phyloP scores from a whole-genome alignment of 176 grass and related monocot genomes.

The Areca catechu region DNA sequence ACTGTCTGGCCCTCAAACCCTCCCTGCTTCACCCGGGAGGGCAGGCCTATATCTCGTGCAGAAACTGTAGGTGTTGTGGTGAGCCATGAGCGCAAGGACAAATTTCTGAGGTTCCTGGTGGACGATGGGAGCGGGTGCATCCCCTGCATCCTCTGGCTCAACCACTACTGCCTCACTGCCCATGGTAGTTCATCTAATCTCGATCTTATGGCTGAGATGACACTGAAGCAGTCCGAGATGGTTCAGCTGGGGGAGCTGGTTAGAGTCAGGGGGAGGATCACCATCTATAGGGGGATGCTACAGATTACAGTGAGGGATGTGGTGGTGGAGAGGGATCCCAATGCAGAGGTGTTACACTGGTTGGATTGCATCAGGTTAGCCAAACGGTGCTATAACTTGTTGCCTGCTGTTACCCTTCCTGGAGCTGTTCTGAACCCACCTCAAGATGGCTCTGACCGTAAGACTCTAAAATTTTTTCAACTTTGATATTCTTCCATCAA shows the following conservation, averaged over 20 bases:
- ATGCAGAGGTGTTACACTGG: constrained; percentile 58
- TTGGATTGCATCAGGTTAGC: constrained; percentile 64
- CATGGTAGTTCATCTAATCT: constrained; percentile 1
- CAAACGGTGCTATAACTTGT: constrained; percentile 42
- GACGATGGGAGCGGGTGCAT: constrained; percentile 78
- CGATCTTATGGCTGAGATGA: constrained; percentile 40
- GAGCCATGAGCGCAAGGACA: constrained; percentile 32
- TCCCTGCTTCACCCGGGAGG: constrained; percentile 29
- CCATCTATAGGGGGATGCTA: constrained; percentile 36
- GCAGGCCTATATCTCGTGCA: constrained; percentile 22
- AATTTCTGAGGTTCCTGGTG: constrained; percentile 53
- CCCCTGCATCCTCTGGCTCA: constrained; percentile 67
- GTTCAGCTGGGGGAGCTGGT: constrained; percentile 48
- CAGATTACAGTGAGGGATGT: constrained; percentile 64
- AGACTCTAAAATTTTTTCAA: too few species aligned
- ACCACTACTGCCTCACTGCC: constrained; percentile 17
- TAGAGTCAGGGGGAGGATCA: constrained; percentile 62
- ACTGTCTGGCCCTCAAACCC: constrained; percentile 12
- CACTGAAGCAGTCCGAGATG: constrained; percentile 19
- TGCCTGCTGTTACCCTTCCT: too few species aligned
- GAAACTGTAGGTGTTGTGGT: constrained; percentile 61
- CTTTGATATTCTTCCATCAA: too few species aligned
- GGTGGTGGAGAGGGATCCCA: constrained; percentile 66
- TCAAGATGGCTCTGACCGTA: too few species aligned
- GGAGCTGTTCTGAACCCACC: too few species aligned